Percentiles rank a stretch among this genome's conserved stretches.
phyloP scores from a whole-genome alignment of 805 yeast genomes.

The Metschnikowia bowlesiae region DNA sequence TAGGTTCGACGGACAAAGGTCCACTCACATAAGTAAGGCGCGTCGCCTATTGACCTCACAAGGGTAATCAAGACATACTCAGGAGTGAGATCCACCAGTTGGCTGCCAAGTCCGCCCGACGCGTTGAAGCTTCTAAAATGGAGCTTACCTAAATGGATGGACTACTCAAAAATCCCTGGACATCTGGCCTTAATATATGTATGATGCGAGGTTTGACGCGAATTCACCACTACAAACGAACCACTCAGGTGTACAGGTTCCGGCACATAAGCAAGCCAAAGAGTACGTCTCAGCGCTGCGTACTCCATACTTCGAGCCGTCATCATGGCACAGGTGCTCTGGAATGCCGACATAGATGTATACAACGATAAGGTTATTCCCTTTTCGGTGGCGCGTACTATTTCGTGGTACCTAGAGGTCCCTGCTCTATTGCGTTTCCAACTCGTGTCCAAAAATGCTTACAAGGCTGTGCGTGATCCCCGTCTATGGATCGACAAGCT shows the following conservation, averaged over 20 bases:
- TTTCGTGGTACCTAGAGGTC: slow-evolving; percentile 31
- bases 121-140: no score
- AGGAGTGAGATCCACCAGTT: no score
- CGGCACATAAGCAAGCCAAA: neutral
- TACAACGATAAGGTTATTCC: slow-evolving; percentile 36
- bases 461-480: slow-evolving; percentile 36
- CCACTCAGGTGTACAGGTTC: neutral
- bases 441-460: slow-evolving; percentile 35
- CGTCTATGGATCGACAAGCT: slow-evolving; percentile 36
- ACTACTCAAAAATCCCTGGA: no score
- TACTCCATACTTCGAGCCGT: neutral
- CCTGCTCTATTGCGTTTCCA: slow-evolving; percentile 38
- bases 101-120: no score
- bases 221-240: no score
- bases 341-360: slow-evolving; percentile 45
- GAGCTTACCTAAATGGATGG: no score
- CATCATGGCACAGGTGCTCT: slow-evolving; percentile 40
- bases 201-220: no score
- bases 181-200: no score
- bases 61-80: no score
- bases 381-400: slow-evolving; percentile 31
- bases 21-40: no score
- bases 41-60: no score
- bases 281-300: neutral
- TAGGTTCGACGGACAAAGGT: no score